A percentile compares a stretch with the other conserved stretches of the same genome.
These are phyloP conservation scores for Pseudocercospora vitis DNA, from an alignment of 2,329 filamentous ascomycete species.

Conservation along the genomic window DNA sequence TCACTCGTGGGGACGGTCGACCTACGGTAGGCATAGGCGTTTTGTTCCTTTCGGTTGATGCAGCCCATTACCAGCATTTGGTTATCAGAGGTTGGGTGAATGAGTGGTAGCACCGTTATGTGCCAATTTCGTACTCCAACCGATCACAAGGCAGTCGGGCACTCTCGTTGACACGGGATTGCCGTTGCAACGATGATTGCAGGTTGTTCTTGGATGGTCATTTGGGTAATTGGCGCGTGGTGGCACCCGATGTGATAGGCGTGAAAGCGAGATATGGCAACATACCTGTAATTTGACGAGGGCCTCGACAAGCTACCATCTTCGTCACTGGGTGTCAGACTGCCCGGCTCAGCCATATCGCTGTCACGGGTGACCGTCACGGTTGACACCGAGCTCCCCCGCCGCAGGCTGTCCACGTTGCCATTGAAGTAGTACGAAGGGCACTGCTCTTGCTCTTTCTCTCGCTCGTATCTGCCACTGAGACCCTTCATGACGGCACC, in stretches of 20 bases:
- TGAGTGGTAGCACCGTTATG: slow-evolving; percentile 2
- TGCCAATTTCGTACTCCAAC: slow-evolving; percentile 3
- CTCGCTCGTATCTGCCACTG: slow-evolving; percentile 19
- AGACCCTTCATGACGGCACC: slow-evolving; percentile 25
- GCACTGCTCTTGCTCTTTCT: slow-evolving; percentile 32
- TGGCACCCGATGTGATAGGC: background rate
- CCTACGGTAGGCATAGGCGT: background rate
- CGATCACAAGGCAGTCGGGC: background rate
- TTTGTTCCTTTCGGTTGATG: background rate
- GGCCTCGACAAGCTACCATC: slow-evolving; percentile 36
- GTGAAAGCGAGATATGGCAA: slow-evolving; percentile 12
- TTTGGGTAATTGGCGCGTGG: background rate
- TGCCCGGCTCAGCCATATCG: slow-evolving; percentile 31
- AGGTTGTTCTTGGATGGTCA: background rate
- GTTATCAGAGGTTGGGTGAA: slow-evolving; percentile 1
- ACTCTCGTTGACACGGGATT: too few species aligned
- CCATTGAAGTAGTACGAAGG: slow-evolving; percentile 17
- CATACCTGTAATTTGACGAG: slow-evolving; percentile 47
- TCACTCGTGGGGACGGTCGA: background rate
- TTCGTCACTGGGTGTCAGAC: slow-evolving; percentile 33
- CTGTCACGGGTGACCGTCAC: slow-evolving; percentile 33
- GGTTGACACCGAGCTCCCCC: slow-evolving; percentile 44
- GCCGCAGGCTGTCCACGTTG: slow-evolving; percentile 36
- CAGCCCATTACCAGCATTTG: background rate
- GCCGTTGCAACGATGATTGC: background rate